phyloP scores from a whole-genome alignment of 306 rosid species.

The Cajanus cajan region DNA sequence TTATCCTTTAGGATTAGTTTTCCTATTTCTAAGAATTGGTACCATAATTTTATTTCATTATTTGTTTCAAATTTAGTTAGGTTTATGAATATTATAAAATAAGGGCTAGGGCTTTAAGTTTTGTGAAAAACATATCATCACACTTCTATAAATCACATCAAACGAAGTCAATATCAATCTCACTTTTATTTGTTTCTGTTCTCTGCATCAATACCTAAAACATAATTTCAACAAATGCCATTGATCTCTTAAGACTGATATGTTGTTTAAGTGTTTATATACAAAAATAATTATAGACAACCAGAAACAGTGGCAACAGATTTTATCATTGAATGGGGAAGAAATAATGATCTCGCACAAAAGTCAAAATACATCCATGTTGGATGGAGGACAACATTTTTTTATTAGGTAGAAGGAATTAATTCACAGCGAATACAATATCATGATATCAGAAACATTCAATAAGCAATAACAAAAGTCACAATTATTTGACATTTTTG shows the following conservation, averaged over 20 bases:
- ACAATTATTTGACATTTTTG: conserved; percentile 3
- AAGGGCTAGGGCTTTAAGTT: neutral
- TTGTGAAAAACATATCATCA: neutral
- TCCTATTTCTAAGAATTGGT: neutral
- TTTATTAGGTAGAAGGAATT: neutral
- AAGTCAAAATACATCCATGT: neutral
- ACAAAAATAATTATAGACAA: neutral
- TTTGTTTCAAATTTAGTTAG: neutral
- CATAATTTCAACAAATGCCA: neutral
- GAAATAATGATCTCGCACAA: neutral
- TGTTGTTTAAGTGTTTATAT: neutral
- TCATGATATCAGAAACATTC: neutral
- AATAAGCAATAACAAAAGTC: neutral
- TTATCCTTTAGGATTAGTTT: neutral
- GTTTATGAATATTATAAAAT: neutral
- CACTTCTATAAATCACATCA: neutral
- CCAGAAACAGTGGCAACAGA: neutral
- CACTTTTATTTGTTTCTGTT: neutral
- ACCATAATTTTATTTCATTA: neutral
- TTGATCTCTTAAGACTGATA: neutral
- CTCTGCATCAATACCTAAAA: neutral
- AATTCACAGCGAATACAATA: neutral
- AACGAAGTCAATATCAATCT: neutral
- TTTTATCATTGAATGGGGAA: neutral
- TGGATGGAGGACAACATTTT: neutral